Conservation (phyloP, 78 protist species). For the Chrysochromulina tobinii region DNA sequence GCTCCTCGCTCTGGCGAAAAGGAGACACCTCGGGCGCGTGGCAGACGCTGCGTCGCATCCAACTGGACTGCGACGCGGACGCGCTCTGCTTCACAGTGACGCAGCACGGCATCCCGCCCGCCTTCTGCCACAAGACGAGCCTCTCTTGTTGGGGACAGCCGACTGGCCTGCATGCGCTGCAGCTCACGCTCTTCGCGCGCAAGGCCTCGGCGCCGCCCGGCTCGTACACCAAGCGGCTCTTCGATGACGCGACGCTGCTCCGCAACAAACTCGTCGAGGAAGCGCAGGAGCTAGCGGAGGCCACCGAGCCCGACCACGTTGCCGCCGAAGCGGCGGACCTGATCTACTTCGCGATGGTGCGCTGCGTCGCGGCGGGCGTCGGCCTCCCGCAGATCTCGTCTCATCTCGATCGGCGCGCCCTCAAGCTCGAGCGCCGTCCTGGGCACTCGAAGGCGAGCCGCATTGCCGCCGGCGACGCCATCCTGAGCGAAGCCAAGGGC, state of each 20-base stretch:
- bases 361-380: conserved; percentile 30
- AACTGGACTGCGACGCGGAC: conserved; percentile 71
- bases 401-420: conserved; percentile 19
- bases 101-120: conserved; percentile 37
- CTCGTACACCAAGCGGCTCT: conserved; percentile 71
- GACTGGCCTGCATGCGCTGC: neutral
- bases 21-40: conserved; percentile 66
- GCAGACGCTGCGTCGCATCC: conserved; percentile 45
- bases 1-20: conserved; percentile 73
- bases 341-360: conserved; percentile 49
- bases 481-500: neutral
- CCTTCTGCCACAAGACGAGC: conserved; percentile 35
- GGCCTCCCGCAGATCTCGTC: neutral
- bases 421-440: neutral
- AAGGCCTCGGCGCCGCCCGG: conserved; percentile 41
- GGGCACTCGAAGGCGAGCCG: neutral
- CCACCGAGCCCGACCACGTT: conserved; percentile 27
- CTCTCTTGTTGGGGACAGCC: neutral
- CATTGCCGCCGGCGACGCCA: neutral
- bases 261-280: conserved; percentile 68
- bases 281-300: conserved; percentile 55
- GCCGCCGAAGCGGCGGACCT: conserved; percentile 75
- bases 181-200: conserved; percentile 14
- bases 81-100: conserved; percentile 49
- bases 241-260: conserved; percentile 57